phyloP scores from a whole-genome alignment of 176 grass and related monocot species.

The Saccharum officinarum region DNA sequence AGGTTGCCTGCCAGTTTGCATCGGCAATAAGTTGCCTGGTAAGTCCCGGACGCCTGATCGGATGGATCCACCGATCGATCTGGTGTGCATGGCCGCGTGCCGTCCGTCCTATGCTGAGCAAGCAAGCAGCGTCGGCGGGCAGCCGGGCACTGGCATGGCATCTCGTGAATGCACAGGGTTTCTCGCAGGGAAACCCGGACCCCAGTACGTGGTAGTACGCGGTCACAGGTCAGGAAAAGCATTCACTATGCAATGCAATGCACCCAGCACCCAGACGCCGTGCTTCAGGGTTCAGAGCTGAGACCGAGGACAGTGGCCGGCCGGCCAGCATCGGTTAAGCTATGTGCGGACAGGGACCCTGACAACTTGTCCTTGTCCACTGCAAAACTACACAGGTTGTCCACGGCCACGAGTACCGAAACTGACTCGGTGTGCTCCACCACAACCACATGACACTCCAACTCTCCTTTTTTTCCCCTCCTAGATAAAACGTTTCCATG shows the following conservation, averaged over 20 bases:
- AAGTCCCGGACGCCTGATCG: not conserved
- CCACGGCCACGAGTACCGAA: not conserved
- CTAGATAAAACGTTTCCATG: too few species aligned
- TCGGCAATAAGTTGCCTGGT: not conserved
- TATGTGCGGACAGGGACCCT: not conserved
- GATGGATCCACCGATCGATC: not conserved
- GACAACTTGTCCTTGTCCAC: not conserved
- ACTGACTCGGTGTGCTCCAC: not conserved
- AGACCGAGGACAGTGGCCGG: not conserved
- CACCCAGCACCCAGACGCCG: not conserved
- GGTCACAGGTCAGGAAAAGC: not conserved
- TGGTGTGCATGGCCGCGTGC: not conserved
- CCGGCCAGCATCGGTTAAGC: not conserved
- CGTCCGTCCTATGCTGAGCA: not conserved
- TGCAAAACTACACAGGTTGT: not conserved
- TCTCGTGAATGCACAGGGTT: not conserved
- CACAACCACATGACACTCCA: not conserved
- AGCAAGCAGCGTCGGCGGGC: not conserved
- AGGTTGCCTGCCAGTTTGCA: not conserved
- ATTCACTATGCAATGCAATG: not conserved
- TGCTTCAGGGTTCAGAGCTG: not conserved
- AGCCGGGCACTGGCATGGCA: not conserved
- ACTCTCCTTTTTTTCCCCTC: too few species aligned
- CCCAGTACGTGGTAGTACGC: not conserved
- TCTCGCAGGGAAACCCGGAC: not conserved